phyloP scores from a whole-genome alignment of 2,329 filamentous ascomycete species.

The Huntiella bhutanensis region DNA sequence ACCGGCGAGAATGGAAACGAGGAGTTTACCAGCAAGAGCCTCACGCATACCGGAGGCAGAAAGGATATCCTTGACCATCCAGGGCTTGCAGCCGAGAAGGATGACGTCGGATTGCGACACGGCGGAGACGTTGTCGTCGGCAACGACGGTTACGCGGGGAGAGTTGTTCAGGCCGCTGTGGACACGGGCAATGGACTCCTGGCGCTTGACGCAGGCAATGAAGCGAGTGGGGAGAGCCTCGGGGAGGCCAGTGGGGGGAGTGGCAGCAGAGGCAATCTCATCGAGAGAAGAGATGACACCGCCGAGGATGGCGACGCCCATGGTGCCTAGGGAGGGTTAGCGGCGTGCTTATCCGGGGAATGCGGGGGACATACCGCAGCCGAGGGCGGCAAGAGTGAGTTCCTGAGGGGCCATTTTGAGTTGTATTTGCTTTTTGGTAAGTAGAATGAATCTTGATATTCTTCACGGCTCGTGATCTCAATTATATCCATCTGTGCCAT shows the following conservation, averaged over 20 bases:
- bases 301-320: slow-evolving; percentile 69
- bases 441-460: not conserved
- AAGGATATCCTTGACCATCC: slow-evolving; percentile 52
- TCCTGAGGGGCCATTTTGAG: slow-evolving; percentile 15
- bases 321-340: slow-evolving; percentile 38
- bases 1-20: slow-evolving; percentile 68
- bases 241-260: slow-evolving; percentile 25
- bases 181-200: slow-evolving; percentile 51
- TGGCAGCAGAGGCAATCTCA: slow-evolving; percentile 28
- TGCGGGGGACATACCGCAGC: slow-evolving; percentile 41
- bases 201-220: slow-evolving; percentile 59
- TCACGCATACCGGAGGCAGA: slow-evolving; percentile 46
- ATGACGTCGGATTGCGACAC: slow-evolving; percentile 52
- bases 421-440: not conserved
- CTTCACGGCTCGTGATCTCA: too few relatives aligned
- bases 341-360: not conserved
- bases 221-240: slow-evolving; percentile 50
- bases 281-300: slow-evolving; percentile 57
- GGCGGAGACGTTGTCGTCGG: slow-evolving; percentile 52
- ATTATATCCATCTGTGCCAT: not conserved
- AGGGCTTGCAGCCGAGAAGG: slow-evolving; percentile 64
- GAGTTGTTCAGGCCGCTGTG: slow-evolving; percentile 46
- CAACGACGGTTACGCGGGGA: slow-evolving; percentile 43
- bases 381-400: slow-evolving; percentile 61
- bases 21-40: slow-evolving; percentile 58